phyloP scores from a whole-genome alignment of 345 rosid genomes.

The Hibiscus tridactylites region DNA sequence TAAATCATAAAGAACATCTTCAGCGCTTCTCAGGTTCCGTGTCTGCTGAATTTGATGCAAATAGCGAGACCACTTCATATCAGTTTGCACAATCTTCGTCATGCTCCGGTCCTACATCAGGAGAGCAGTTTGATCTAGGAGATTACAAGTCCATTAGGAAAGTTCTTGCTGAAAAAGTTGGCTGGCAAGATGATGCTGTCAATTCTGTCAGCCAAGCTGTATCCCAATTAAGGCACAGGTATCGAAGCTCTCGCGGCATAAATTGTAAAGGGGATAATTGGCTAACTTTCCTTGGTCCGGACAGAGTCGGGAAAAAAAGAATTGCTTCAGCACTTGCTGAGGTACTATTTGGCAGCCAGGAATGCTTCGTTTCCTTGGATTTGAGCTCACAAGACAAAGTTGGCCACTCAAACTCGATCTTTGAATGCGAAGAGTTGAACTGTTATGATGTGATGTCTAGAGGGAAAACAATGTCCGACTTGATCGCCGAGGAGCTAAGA shows the following conservation, averaged over 20 bases:
- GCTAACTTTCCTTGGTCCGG: constrained; percentile 71
- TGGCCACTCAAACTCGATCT: constrained; percentile 16
- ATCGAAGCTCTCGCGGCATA: constrained; percentile 18
- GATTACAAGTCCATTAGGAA: constrained; percentile 43
- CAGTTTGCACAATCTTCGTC: constrained; percentile 20
- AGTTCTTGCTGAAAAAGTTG: constrained; percentile 40
- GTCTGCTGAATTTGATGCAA: constrained; percentile 15
- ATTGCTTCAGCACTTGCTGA: constrained; percentile 55
- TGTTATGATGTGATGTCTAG: constrained; percentile 26
- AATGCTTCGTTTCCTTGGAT: constrained; percentile 39
- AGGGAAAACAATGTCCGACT: constrained; percentile 46
- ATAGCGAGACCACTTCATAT: constrained; percentile 21
- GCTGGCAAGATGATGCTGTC: constrained; percentile 62
- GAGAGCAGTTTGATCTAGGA: constrained; percentile 20
- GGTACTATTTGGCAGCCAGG: constrained; percentile 36
- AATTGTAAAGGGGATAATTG: constrained; percentile 36
- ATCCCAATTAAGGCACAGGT: constrained; percentile 35
- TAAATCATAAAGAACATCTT: constrained; percentile 18
- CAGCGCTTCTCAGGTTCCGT: constrained; percentile 16
- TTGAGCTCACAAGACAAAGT: constrained; percentile 28
- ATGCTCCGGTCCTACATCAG: constrained; percentile 15
- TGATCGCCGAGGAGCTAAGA: constrained; percentile 40
- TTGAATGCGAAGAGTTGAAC: constrained; percentile 19
- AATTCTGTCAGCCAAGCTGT: constrained; percentile 37
- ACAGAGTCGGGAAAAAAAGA: constrained; percentile 54